Conservation (phyloP, 345 rosid species). For the Excoecaria cochinchinensis region DNA sequence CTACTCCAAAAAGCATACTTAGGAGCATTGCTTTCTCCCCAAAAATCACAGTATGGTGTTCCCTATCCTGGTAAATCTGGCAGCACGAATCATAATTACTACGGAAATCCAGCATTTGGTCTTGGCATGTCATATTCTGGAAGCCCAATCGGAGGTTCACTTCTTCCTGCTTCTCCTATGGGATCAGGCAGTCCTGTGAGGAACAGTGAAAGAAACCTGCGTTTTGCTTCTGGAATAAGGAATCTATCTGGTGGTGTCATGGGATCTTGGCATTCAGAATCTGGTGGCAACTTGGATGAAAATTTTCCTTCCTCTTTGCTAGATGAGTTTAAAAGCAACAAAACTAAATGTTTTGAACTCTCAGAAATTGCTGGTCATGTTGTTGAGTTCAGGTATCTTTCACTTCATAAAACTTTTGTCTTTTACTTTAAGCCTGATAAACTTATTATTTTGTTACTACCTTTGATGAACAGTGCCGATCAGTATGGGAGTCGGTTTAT, state of each 20-base stretch:
- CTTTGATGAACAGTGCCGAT: conserved; percentile 57
- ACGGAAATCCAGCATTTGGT: conserved; percentile 49
- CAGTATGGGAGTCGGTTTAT: conserved; percentile 96
- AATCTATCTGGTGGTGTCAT: conserved; percentile 47
- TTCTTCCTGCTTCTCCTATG: conserved; percentile 48
- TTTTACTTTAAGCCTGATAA: background rate
- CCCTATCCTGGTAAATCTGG: conserved; percentile 49
- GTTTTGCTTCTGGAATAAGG: conserved; percentile 51
- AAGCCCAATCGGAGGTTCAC: conserved; percentile 37
- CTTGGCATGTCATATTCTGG: conserved; percentile 60
- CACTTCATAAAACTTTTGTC: background rate
- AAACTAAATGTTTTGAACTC: conserved; percentile 70
- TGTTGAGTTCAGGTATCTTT: conserved; percentile 69
- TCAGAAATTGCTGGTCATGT: conserved; percentile 67
- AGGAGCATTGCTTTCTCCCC: conserved; percentile 43
- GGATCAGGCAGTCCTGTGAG: conserved; percentile 52
- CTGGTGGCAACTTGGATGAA: conserved; percentile 48
- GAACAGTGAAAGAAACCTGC: conserved; percentile 49
- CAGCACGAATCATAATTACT: conserved; percentile 39
- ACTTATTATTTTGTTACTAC: conserved; percentile 13
- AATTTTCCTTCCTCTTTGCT: conserved; percentile 54
- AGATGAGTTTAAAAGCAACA: conserved; percentile 69
- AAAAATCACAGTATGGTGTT: conserved; percentile 48
- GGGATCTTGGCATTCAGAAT: conserved; percentile 58
- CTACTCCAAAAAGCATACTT: conserved; percentile 55